Evolutionary conservation across 140 eudicot species (phyloP), one percentile per base, ranked within the genome.

Genomic region (Cichorium intybus): DNA sequence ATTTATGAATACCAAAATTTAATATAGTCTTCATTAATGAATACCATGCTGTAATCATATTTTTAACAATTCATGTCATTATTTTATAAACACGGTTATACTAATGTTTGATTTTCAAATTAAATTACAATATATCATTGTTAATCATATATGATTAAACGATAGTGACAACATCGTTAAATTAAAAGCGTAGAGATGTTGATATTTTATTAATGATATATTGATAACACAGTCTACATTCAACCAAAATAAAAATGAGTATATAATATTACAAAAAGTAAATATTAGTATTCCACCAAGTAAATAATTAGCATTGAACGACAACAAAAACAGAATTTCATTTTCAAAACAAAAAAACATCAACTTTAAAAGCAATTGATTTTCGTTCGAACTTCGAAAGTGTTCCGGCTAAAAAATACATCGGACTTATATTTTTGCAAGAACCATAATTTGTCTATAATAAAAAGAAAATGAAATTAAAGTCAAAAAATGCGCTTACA

Each of bases 401-500:
- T 20, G 4, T 48, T 48, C 24, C 24, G 54, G 54, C 4, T 48
- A 48, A 48, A 48, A 48, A 48, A 48, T 6, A 17, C 24, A 6
- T 20, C 54, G 24, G 23, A 20, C 4, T 47, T 48, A 52, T 52
- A 23, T 57, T 31, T n/a, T 31, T 57, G 37, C 22, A 31, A 31
- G 9, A 31, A 31, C 24, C 24, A 57, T 57, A 39, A 57, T 58
- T 27, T 21, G 14, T 58, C 31, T 58, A 58, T 34, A 31, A 33
- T 16, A 7, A 16, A 31, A 58, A 4, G 4, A 31, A 66, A 20
- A 35, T 6, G 7, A 21, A 71, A 8, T 49, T 63, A 84, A 59
- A 82, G 63, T 72, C 93, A 77, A 71, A 88, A 75, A 74, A 88
- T 37, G 28, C 93, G 79, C 78, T 88, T 88, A 64, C 93, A 88